Evolutionary conservation across 2,329 filamentous ascomycete species (phyloP), one percentile per base, ranked within the genome.

Genomic region (Chrysoporthe cubensis): DNA sequence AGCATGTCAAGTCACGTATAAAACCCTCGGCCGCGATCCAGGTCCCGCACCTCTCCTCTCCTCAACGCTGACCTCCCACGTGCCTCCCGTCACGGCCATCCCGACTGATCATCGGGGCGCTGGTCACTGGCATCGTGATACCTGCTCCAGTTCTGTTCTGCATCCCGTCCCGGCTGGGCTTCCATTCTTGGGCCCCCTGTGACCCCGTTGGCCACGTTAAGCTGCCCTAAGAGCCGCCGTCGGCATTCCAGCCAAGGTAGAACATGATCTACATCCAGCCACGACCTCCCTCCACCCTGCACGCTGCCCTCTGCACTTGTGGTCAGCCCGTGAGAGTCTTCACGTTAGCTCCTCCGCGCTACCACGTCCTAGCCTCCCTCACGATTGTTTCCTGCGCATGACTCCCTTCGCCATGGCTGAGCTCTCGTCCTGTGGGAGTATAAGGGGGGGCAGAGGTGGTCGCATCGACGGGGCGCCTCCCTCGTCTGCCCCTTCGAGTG

Each of bases 211-310:
- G 26, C 50, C 26, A 16, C 50, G 48, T 26, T 18, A 34, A 50
- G 26, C 21, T 50, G 44, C 59, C 59, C 59, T 50, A 37, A 50
- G 37, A 60, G 40, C 40, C 57, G 37, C 57, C 40, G 37, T n/a
- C n/a, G 44, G n/a, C 59, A 50, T 62, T 62, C 59, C 59, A 62
- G 59, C 26, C 59, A 57, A 57, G 54, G 54, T 57, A 57, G 54
- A 40, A 57, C 54, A 57, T 57, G 54, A 57, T 26, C 54, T 46
- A 46, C 54, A 57, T 34, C 54, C 54, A 57, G 32, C 14, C 54
- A 37, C 54, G 26, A 14, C 7, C 18, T 32, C 32, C 50, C 16
- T 26, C 13, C 60, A n/a, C 44, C 32, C 34, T 50, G 3, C 37
- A 40, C 43, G 11, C 42, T 34, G 40, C 40, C 16, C 58, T 26